Evolutionary conservation across 2,329 filamentous ascomycete genomes (phyloP).

Genomic region (Ascochyta rabiei): DNA sequence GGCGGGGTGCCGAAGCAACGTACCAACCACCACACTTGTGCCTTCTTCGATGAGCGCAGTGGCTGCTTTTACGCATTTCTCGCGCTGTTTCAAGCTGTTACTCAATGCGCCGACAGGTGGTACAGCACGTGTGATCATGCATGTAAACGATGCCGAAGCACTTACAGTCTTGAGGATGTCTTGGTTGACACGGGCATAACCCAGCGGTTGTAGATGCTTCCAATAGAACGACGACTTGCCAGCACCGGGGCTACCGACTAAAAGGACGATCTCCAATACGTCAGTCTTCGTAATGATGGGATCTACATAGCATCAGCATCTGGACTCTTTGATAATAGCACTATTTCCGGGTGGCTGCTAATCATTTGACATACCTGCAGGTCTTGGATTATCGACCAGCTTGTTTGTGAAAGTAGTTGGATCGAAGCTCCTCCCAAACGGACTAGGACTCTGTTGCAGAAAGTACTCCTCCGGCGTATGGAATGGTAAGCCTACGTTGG

Average conservation of each 20-base stretch:
- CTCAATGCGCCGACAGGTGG: slow-evolving; percentile 32
- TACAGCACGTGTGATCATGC: slow-evolving; percentile 33
- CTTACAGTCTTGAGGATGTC: slow-evolving; percentile 77
- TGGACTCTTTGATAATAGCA: slow-evolving; percentile 9
- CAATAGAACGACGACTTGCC: slow-evolving; percentile 94
- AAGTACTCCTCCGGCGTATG: slow-evolving; percentile 94
- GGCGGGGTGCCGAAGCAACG: slow-evolving; percentile 43
- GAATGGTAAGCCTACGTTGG: slow-evolving; percentile 81
- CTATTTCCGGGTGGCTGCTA: slow-evolving; percentile 20
- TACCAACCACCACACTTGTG: slow-evolving; percentile 78
- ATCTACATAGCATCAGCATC: slow-evolving; percentile 33
- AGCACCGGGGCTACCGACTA: slow-evolving; percentile 86
- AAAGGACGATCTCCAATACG: slow-evolving; percentile 76
- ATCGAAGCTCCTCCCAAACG: slow-evolving; percentile 75
- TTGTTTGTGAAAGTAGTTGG: slow-evolving; percentile 53
- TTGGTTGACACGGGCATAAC: slow-evolving; percentile 88
- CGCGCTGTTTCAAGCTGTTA: slow-evolving; percentile 56
- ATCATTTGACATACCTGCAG: slow-evolving; percentile 41
- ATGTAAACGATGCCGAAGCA: slow-evolving; percentile 21
- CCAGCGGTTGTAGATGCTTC: slow-evolving; percentile 75
- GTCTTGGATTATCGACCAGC: slow-evolving; percentile 31
- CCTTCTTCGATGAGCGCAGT: slow-evolving; percentile 67
- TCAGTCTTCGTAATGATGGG: slow-evolving; percentile 64
- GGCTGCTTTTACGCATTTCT: slow-evolving; percentile 74
- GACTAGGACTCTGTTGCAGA: slow-evolving; percentile 67